These are phyloP conservation scores for Chlamydomonas reinhardtii DNA, from an alignment of 163 green algal species.

Conservation along the genomic window DNA sequence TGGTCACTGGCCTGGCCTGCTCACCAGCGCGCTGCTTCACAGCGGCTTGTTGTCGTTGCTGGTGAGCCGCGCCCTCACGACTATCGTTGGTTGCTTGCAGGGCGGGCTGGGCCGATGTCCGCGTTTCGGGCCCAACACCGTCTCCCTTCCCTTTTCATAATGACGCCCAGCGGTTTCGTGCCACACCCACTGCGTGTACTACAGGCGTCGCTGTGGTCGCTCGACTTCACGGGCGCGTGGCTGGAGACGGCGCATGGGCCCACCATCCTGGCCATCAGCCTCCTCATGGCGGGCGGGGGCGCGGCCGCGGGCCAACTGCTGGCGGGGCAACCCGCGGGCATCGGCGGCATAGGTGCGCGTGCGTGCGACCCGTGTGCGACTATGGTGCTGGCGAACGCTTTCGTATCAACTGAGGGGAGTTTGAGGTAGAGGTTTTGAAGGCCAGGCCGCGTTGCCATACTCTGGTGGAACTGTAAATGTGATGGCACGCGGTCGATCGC, in stretches of 20 bases:
- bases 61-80: background rate
- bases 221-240: constrained; percentile 28
- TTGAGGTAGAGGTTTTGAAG: too few relatives aligned
- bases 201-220: constrained; percentile 30
- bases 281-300: constrained; percentile 7
- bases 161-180: too few relatives aligned
- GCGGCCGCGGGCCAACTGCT: constrained; percentile 12
- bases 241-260: constrained; percentile 21
- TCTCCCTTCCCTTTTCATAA: too few relatives aligned
- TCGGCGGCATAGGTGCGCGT: constrained; percentile 18
- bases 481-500: background rate
- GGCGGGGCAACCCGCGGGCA: background rate
- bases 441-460: too few relatives aligned
- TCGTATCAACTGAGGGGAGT: too few relatives aligned
- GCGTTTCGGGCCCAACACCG: too few relatives aligned
- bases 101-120: too few relatives aligned
- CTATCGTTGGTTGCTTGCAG: too few relatives aligned
- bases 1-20: background rate
- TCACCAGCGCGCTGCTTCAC: constrained; percentile 42
- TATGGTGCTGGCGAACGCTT: too few relatives aligned
- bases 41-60: constrained; percentile 30
- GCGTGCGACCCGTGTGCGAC: too few relatives aligned
- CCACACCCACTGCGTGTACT: too few relatives aligned
- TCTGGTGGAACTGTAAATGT: too few relatives aligned
- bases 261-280: constrained; percentile 31